These are phyloP conservation scores for Quercus lobata DNA, from an alignment of 331 rosid species.

Conservation along the genomic window DNA sequence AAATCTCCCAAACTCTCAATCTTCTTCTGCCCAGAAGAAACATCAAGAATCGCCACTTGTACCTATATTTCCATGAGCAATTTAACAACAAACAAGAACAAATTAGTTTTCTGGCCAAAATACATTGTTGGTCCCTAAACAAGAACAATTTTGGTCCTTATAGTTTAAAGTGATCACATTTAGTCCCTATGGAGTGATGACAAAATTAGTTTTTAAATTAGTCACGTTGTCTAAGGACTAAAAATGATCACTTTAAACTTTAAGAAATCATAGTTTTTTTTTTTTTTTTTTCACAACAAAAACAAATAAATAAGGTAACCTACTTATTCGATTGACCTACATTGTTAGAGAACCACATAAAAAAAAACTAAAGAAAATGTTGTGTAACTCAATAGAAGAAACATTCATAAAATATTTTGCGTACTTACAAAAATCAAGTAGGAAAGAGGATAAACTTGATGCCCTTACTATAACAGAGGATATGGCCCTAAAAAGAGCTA, in stretches of 20 bases:
- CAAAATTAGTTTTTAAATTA: too few species aligned
- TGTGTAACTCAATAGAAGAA: too few species aligned
- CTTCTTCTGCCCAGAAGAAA: slow-evolving; percentile 45
- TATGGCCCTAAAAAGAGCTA: background rate
- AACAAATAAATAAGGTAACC: background rate
- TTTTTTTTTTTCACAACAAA: background rate
- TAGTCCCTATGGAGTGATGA: too few species aligned
- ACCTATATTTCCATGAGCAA: slow-evolving; percentile 34
- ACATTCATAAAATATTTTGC: background rate
- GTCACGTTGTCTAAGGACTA: too few species aligned
- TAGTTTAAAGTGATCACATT: too few species aligned
- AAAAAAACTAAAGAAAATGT: background rate
- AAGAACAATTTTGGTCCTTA: too few species aligned
- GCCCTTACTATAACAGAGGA: background rate
- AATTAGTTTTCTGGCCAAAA: background rate
- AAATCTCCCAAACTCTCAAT: slow-evolving; percentile 37
- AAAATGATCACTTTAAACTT: too few species aligned
- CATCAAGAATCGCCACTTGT: slow-evolving; percentile 61
- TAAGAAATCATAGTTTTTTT: background rate
- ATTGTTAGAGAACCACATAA: background rate
- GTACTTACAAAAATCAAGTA: background rate
- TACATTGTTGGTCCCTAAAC: too few species aligned
- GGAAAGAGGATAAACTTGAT: background rate
- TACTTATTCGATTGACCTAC: background rate
- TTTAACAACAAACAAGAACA: background rate